Percentiles rank a stretch among this genome's conserved stretches.
Evolutionary conservation across 2,329 filamentous ascomycete genomes (phyloP).

Genomic region (Stagonosporopsis rhizophila): DNA sequence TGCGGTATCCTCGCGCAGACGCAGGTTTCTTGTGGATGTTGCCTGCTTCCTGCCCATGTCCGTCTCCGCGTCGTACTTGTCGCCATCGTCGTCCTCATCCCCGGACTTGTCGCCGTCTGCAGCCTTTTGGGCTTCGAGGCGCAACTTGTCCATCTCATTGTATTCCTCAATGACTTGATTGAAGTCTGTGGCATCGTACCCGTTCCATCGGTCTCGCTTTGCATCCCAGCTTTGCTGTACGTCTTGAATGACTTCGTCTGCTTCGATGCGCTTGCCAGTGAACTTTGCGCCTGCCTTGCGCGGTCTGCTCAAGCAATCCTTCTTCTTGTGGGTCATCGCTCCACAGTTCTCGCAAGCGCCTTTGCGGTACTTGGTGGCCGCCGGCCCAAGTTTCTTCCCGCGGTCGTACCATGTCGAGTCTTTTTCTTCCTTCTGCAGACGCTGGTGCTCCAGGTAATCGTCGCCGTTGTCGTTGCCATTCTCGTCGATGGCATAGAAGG

Average conservation of each 20-base stretch:
- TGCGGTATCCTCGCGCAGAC: constrained; percentile 94
- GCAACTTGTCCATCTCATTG: constrained; percentile 82
- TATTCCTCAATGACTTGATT: constrained; percentile 86
- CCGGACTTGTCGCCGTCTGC: constrained; percentile 53
- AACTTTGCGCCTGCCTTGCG: constrained; percentile 89
- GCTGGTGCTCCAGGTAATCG: constrained; percentile 97
- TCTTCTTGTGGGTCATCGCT: constrained; percentile 93
- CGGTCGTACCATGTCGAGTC: constrained; percentile 91
- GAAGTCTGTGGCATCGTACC: constrained; percentile 92
- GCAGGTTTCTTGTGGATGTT: constrained; percentile 87
- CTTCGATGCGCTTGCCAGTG: constrained; percentile 91
- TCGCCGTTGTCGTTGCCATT: constrained; percentile 71
- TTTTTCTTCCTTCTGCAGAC: constrained; percentile 74
- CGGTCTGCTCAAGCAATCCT: constrained; percentile 89
- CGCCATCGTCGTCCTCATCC: constrained; percentile 61
- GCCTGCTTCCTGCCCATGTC: constrained; percentile 96
- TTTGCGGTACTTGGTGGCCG: constrained; percentile 96
- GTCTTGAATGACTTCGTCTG: constrained; percentile 86
- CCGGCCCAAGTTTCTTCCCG: constrained; percentile 81
- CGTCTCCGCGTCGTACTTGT: constrained; percentile 86
- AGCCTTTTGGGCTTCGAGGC: constrained; percentile 54
- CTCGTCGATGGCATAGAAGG: constrained; percentile 90
- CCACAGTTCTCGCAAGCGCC: constrained; percentile 99
- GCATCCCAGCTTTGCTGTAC: constrained; percentile 94
- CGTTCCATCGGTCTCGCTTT: constrained; percentile 97